Conservation (phyloP, 352 stramenopile genomes). For the Globisporangium takayamanum region DNA sequence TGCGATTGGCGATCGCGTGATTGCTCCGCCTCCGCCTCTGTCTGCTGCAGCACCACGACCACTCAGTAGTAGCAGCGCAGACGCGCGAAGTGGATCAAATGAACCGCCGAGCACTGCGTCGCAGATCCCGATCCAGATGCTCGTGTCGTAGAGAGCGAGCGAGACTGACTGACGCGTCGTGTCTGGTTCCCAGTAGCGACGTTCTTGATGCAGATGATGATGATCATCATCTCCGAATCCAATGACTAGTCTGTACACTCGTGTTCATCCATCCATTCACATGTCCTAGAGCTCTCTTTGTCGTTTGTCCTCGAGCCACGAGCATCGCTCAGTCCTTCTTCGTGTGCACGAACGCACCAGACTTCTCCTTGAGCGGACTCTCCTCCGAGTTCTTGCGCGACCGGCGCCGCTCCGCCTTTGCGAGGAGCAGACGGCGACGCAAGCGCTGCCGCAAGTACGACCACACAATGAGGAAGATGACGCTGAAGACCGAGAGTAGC, state of each 20-base stretch:
- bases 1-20: conserved; percentile 4
- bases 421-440: conserved; percentile 64
- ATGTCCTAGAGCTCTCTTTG: neutral
- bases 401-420: conserved; percentile 88
- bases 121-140: conserved; percentile 60
- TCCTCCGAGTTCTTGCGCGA: conserved; percentile 72
- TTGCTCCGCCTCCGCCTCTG: neutral
- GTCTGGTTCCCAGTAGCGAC: neutral
- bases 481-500: conserved; percentile 56
- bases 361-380: conserved; percentile 34
- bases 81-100: neutral
- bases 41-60: neutral
- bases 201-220: neutral
- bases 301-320: neutral
- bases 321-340: conserved; percentile 37
- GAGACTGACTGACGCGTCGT: neutral
- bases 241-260: too few relatives aligned
- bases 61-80: neutral
- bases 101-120: conserved; percentile 14
- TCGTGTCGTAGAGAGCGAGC: conserved; percentile 39
- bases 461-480: conserved; percentile 74
- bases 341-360: conserved; percentile 45
- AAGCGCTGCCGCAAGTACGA: conserved; percentile 83
- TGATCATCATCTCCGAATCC: neutral
- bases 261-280: neutral